Percentiles rank a stretch among this genome's conserved stretches.
These are phyloP conservation scores for Tephrocybe sp. DNA, from an alignment of 768 basidiomycete species.

Conservation along the genomic window DNA sequence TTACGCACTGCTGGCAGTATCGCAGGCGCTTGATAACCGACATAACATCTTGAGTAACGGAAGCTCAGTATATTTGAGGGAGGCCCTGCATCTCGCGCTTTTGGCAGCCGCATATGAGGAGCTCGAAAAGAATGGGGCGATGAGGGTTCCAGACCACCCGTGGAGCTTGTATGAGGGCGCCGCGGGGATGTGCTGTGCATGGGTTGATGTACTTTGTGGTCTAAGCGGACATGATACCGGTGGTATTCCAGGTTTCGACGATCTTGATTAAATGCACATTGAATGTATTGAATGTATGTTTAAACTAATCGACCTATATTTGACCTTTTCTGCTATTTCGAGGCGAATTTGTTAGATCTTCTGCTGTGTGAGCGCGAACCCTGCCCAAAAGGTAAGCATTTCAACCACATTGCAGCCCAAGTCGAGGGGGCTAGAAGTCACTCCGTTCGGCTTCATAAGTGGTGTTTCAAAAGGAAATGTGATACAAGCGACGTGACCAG, in stretches of 20 bases:
- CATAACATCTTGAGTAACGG: constrained; percentile 3
- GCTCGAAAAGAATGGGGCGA: constrained; percentile 36
- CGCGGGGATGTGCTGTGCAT: constrained; percentile 60
- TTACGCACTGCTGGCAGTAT: constrained; percentile 49
- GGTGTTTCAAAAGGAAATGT: constrained; percentile 17
- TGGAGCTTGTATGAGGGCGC: constrained; percentile 60
- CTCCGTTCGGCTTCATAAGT: constrained; percentile 17
- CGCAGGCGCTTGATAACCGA: constrained; percentile 38
- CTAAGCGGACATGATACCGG: constrained; percentile 23
- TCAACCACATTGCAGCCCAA: constrained; percentile 19
- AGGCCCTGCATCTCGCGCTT: constrained; percentile 49
- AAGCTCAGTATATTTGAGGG: constrained; percentile 7
- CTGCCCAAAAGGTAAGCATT: constrained; percentile 20
- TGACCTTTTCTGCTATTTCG: too few relatives aligned
- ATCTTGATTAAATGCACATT: constrained; percentile 21
- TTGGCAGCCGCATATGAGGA: constrained; percentile 36
- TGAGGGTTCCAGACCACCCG: constrained; percentile 49
- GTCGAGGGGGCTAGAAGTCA: not conserved
- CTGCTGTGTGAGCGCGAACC: too few relatives aligned
- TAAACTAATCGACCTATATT: too few relatives aligned
- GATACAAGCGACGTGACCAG: constrained; percentile 10
- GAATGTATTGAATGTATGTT: too few relatives aligned
- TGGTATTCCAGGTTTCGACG: constrained; percentile 43
- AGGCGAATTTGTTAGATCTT: too few relatives aligned
- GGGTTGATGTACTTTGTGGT: constrained; percentile 42